Percentiles rank a stretch among this genome's conserved stretches.
These are phyloP conservation scores for Crithidia expoeki DNA, from an alignment of 208 protist genomes.

Conservation along the genomic window DNA sequence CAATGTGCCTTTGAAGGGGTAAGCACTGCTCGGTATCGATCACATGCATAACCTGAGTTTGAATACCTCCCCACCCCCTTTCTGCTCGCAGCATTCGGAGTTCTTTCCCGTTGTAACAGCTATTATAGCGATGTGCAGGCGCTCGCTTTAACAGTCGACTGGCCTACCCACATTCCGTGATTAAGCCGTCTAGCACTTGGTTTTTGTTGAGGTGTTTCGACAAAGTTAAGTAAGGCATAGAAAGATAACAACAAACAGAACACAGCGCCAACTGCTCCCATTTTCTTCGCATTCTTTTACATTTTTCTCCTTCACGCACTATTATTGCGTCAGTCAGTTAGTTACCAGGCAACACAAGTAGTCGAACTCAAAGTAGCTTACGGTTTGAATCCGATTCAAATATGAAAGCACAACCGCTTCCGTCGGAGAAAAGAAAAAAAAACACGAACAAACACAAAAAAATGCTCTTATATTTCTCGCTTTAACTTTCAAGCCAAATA, in stretches of 20 bases:
- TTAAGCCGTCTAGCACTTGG: too few relatives aligned
- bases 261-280: background rate
- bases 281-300: background rate
- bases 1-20: too few relatives aligned
- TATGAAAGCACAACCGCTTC: conserved; percentile 6
- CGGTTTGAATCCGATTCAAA: background rate
- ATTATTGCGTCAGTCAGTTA: conserved; percentile 1
- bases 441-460: background rate
- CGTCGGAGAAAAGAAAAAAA: background rate
- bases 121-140: too few relatives aligned
- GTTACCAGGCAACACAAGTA: conserved; percentile 4
- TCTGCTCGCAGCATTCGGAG: too few relatives aligned
- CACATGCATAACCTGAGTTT: too few relatives aligned
- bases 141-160: too few relatives aligned
- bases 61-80: too few relatives aligned
- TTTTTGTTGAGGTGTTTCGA: conserved; percentile 6
- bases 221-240: background rate
- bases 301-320: background rate
- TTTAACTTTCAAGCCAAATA: background rate
- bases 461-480: background rate
- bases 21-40: too few relatives aligned
- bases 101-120: too few relatives aligned
- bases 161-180: too few relatives aligned
- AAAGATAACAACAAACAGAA: background rate
- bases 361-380: background rate